A percentile compares a stretch with the other conserved stretches of the same genome.
These are phyloP conservation scores for Hymenoscyphus occultus DNA, from an alignment of 2,329 filamentous ascomycete species.

Conservation along the genomic window DNA sequence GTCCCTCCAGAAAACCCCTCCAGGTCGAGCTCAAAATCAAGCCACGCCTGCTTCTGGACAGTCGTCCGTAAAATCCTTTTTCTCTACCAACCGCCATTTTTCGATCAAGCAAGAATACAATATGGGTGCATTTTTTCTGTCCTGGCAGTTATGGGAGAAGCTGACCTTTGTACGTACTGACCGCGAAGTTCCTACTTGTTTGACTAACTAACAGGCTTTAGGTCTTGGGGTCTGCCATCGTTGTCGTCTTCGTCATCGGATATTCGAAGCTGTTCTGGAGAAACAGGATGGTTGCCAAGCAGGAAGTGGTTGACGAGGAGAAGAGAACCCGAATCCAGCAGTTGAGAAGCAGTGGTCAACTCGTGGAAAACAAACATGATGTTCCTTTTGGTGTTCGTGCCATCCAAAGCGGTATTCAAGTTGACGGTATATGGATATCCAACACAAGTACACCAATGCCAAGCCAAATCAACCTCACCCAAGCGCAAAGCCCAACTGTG, in stretches of 20 bases:
- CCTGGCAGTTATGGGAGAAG: conserved; percentile 83
- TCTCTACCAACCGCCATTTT: neutral
- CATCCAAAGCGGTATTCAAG: conserved; percentile 75
- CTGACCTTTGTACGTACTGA: conserved; percentile 74
- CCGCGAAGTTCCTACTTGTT: neutral
- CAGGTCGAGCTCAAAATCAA: neutral
- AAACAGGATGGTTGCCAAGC: conserved; percentile 52
- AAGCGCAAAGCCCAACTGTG: conserved; percentile 16
- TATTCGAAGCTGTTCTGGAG: conserved; percentile 64
- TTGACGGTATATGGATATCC: conserved; percentile 78
- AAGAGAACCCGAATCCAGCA: conserved; percentile 53
- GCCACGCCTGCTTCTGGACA: neutral
- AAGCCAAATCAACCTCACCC: conserved; percentile 23
- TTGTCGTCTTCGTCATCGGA: conserved; percentile 65
- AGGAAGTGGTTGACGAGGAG: conserved; percentile 64
- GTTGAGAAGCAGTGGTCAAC: conserved; percentile 51
- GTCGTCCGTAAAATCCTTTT: neutral
- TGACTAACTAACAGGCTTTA: conserved; percentile 37
- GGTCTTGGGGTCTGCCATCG: conserved; percentile 71
- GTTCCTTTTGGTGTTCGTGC: conserved; percentile 86
- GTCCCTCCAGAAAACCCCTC: neutral
- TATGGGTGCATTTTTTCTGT: conserved; percentile 54
- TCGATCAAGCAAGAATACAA: neutral
- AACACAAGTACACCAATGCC: conserved; percentile 29
- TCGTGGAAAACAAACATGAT: conserved; percentile 46